Evolutionary conservation across 2,329 filamentous ascomycete species (phyloP).

Genomic region (Penicillium crustosum): DNA sequence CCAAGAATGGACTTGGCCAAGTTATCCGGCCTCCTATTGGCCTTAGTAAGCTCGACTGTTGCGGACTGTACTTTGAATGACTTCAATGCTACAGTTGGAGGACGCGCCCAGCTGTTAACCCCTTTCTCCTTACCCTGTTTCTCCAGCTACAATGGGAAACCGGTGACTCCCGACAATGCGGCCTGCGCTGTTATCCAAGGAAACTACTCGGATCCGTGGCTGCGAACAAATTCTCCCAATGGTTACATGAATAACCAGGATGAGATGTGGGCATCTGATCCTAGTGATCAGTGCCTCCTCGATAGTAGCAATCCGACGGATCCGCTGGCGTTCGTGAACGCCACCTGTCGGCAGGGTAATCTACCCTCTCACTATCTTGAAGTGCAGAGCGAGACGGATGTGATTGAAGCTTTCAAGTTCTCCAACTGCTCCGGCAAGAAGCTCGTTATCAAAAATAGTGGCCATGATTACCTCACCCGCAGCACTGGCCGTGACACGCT

Average conservation of each 20-base stretch:
- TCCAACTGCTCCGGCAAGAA: constrained; percentile 11
- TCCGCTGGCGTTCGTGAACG: not conserved
- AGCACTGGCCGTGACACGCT: constrained; percentile 32
- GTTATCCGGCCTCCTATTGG: not conserved
- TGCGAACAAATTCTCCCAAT: constrained; percentile 18
- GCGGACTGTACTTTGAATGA: not conserved
- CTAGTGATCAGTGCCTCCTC: constrained; percentile 18
- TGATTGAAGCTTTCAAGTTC: constrained; percentile 7
- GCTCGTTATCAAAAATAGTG: constrained; percentile 34
- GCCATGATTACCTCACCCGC: constrained; percentile 37
- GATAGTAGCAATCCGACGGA: constrained; percentile 16
- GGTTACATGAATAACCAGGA: constrained; percentile 26
- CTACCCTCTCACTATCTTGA: constrained; percentile 2
- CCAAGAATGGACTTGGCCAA: not conserved
- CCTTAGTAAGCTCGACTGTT: not conserved
- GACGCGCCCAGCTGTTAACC: not conserved
- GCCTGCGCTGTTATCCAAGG: not conserved
- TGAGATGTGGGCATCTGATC: constrained; percentile 23
- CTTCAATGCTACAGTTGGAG: not conserved
- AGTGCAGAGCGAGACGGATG: not conserved
- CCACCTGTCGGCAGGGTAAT: not conserved
- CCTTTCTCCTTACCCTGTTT: not conserved
- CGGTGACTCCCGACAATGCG: not conserved
- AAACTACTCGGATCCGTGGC: constrained; percentile 13
- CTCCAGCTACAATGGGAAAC: not conserved